Conservation (phyloP, 2,329 filamentous ascomycete genomes). For the Apiospora hydei region DNA sequence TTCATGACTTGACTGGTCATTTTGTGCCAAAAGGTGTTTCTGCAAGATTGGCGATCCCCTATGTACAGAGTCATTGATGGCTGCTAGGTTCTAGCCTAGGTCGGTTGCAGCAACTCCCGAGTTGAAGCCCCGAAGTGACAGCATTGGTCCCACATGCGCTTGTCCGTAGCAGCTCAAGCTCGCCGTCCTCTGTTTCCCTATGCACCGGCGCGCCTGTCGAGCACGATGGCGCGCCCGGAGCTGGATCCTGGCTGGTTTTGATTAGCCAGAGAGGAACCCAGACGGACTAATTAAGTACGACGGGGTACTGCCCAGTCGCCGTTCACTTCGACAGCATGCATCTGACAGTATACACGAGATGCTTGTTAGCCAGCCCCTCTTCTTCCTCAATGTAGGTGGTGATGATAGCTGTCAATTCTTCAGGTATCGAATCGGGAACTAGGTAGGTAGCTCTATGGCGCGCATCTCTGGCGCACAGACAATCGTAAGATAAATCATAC, state of each 20-base stretch:
- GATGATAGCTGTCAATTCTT: not conserved
- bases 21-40: constrained; percentile 14
- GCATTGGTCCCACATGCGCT: constrained; percentile 2
- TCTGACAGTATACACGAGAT: constrained; percentile 1
- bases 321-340: constrained; percentile 3
- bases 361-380: not conserved
- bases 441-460: not conserved
- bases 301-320: not conserved
- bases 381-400: not conserved
- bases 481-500: not conserved
- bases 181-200: not conserved
- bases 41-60: constrained; percentile 12
- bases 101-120: constrained; percentile 12
- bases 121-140: not conserved
- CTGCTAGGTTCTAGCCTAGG: not conserved
- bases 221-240: not conserved
- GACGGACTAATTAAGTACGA: not conserved
- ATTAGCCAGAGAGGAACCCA: not conserved
- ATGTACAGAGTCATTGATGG: not conserved
- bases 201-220: not conserved
- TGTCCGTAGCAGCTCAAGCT: not conserved
- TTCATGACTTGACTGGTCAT: constrained; percentile 15
- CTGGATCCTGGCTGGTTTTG: not conserved
- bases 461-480: constrained; percentile 5
- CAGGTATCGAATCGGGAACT: not conserved